Evolutionary conservation across 495 filamentous ascomycete genomes (phyloP).

Genomic region (Geopyxis carbonaria): DNA sequence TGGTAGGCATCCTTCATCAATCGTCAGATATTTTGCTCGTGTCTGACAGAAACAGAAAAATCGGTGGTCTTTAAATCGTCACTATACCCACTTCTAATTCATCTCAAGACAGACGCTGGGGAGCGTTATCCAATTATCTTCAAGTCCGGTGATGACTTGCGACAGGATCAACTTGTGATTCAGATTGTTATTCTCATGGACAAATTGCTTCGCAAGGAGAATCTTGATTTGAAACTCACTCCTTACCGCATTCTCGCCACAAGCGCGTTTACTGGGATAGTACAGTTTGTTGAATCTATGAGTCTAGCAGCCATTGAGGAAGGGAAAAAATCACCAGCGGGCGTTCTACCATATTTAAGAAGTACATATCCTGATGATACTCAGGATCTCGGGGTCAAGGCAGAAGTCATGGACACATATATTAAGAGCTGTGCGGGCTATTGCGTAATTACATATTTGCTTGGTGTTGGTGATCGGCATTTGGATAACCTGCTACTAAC

Average conservation of each 20-base stretch:
- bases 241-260: conserved; percentile 95
- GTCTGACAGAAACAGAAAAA: conserved; percentile 37
- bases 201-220: conserved; percentile 84
- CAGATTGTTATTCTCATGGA: conserved; percentile 99
- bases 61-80: conserved; percentile 90
- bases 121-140: conserved; percentile 80
- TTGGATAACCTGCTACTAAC: conserved; percentile 87
- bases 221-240: conserved; percentile 85
- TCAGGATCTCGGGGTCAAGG: conserved; percentile 70
- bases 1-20: no score
- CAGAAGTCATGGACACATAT: conserved; percentile 87
- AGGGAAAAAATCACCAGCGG: conserved; percentile 49
- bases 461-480: conserved; percentile 95
- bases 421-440: conserved; percentile 93
- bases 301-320: conserved; percentile 69
- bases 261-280: conserved; percentile 68
- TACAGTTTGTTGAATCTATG: conserved; percentile 79
- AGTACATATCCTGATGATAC: conserved; percentile 76
- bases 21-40: conserved; percentile 54
- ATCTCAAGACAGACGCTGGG: conserved; percentile 64
- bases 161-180: conserved; percentile 94
- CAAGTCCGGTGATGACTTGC: conserved; percentile 92
- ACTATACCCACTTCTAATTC: conserved; percentile 74
- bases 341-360: conserved; percentile 66
- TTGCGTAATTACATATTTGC: conserved; percentile 95